Evolutionary conservation across 2,329 filamentous ascomycete genomes (phyloP), one percentile per base, ranked within the genome.

Genomic region (Fusarium siculi): DNA sequence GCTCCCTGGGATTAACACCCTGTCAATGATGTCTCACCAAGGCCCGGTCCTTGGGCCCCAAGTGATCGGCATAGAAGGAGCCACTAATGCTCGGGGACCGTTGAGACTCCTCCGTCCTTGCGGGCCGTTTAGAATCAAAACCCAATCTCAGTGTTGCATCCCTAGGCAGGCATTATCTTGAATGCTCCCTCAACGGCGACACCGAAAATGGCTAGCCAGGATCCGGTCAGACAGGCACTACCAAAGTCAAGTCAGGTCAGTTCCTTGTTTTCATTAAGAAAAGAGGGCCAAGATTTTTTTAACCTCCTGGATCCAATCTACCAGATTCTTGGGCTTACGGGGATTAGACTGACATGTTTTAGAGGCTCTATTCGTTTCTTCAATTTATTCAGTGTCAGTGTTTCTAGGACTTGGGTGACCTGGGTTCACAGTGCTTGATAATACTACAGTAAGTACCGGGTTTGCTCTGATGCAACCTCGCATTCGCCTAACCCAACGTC

Each of bases 131-230:
- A 19, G 9, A n/a, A 19, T 21, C 11, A 68, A 49, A 58, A 30
- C 50, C 36, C 52, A 69, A 53, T 70, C 53, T 64, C 28, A 25
- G 40, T 28, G 36, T 50, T 25, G 66, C 39, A 59, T 65, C 32
- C 23, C 14, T 7, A 36, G 15, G 21, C 63, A 46, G 34, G 42
- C 42, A 63, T 61, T 19, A 16, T 21, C 16, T 63, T 46, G 18
- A 12, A 43, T 68, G 9, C 30, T 62, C 30, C 18, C 34, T 23
- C 57, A 11, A 46, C 46, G 47, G 25, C 23, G 25, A 21, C 10
- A n/a, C 44, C 42, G n/a, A 25, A 23, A 69, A 14, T 12, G 30
- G 57, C 28, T 57, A 43, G 52, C 28, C 11, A 49, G 30, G 30
- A 40, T 34, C 28, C 39, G 15, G 7, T 11, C 19, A n/a, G 19